phyloP scores from a whole-genome alignment of 768 basidiomycete genomes.

The Leccinum subtestaceum region DNA sequence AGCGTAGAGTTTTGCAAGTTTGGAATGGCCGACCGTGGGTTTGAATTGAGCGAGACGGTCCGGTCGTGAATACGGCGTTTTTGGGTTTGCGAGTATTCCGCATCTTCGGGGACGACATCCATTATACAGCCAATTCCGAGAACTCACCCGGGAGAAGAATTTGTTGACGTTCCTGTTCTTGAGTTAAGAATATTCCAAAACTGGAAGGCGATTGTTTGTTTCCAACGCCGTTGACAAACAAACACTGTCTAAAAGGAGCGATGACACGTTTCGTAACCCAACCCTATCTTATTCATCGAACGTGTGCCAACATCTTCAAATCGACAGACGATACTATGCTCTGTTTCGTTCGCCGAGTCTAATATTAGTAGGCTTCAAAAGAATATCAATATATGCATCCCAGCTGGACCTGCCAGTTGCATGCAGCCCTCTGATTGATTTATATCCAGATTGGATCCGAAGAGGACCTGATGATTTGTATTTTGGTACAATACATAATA shows the following conservation, averaged over 20 bases:
- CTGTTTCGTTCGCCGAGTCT: no score
- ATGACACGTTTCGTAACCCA: no score
- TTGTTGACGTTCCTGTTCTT: background rate
- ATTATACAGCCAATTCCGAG: constrained; percentile 6
- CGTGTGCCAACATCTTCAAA: no score
- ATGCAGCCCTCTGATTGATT: no score
- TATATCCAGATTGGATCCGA: no score
- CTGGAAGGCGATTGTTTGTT: constrained; percentile 19
- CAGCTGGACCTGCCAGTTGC: no score
- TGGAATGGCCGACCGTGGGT: constrained; percentile 1
- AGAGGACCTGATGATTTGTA: background rate
- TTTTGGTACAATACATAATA: background rate
- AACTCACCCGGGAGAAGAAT: background rate
- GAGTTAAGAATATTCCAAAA: background rate
- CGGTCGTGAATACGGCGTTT: constrained; percentile 5
- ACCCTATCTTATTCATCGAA: no score
- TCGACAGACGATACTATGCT: no score
- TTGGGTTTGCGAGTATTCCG: constrained; percentile 5
- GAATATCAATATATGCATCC: background rate
- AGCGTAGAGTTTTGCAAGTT: constrained; percentile 8
- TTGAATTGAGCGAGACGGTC: constrained; percentile 16
- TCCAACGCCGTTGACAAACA: constrained; percentile 9
- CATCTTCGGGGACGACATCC: constrained; percentile 16
- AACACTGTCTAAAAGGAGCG: background rate
- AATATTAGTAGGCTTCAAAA: no score